Conservation (phyloP, 2,329 filamentous ascomycete species). For the Ascosphaera apis region DNA sequence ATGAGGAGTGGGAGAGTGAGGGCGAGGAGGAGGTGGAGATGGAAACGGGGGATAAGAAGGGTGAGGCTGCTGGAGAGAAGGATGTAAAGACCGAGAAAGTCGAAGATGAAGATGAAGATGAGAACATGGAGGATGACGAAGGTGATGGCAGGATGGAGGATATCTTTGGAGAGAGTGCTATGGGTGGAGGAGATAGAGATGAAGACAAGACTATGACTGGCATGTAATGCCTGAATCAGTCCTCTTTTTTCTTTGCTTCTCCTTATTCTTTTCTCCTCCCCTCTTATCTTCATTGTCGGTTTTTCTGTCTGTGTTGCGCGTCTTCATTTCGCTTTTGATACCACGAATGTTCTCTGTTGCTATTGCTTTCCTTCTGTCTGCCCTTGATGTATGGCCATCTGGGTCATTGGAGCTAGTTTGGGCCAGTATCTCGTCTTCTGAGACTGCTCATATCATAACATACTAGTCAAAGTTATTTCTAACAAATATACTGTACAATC, state of each 20-base stretch:
- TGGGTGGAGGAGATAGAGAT: conserved; percentile 15
- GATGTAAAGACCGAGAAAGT: conserved; percentile 10
- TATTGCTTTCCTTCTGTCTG: too few relatives aligned
- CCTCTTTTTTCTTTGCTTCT: conserved; percentile 1
- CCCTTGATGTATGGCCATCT: too few relatives aligned
- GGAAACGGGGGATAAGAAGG: conserved; percentile 5
- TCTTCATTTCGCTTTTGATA: too few relatives aligned
- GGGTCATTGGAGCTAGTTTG: too few relatives aligned
- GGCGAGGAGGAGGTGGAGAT: conserved; percentile 20
- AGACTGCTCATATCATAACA: too few relatives aligned
- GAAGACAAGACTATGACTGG: conserved; percentile 22
- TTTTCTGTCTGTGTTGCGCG: too few relatives aligned
- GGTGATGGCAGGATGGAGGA: conserved; percentile 26
- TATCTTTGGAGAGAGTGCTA: conserved; percentile 21
- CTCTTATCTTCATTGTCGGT: too few relatives aligned
- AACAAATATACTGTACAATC: too few relatives aligned
- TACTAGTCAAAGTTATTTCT: too few relatives aligned
- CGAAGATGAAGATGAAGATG: conserved; percentile 13
- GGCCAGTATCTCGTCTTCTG: too few relatives aligned
- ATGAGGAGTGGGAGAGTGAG: conserved; percentile 35
- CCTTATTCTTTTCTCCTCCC: too few relatives aligned
- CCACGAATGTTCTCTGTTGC: too few relatives aligned
- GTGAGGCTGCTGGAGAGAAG: conserved; percentile 7
- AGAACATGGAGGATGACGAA: conserved; percentile 17
- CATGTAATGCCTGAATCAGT: conserved; percentile 10